phyloP scores from a whole-genome alignment of 352 stramenopile genomes.

The Phytophthora kernoviae region DNA sequence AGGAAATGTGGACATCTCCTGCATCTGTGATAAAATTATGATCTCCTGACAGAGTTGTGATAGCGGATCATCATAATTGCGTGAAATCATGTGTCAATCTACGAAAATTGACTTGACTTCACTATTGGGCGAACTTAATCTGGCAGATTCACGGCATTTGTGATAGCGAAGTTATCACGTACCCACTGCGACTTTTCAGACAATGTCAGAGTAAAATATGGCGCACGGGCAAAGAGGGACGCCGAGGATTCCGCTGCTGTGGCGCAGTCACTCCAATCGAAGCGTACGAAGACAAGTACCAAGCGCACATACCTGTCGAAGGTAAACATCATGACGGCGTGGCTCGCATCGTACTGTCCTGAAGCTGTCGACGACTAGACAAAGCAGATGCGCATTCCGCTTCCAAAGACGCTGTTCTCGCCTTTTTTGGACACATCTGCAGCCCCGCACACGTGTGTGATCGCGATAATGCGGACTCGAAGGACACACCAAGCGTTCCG shows the following conservation, averaged over 20 bases:
- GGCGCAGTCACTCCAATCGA: constrained; percentile 6
- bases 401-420: background rate
- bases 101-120: too few relatives aligned
- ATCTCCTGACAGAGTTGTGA: background rate
- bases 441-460: background rate
- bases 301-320: constrained; percentile 8
- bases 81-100: too few relatives aligned
- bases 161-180: background rate
- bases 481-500: background rate
- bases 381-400: background rate
- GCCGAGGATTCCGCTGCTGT: constrained; percentile 1
- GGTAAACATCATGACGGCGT: constrained; percentile 5
- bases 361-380: background rate
- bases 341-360: background rate
- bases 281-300: constrained; percentile 8
- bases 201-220: background rate
- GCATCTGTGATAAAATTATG: background rate
- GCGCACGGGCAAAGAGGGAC: background rate
- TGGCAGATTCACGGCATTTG: background rate
- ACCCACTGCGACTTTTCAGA: background rate
- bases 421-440: constrained; percentile 6
- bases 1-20: background rate
- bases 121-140: too few relatives aligned
- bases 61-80: background rate
- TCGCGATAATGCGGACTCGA: background rate